Percentiles rank a stretch among this genome's conserved stretches.
Evolutionary conservation across 345 rosid species (phyloP).

Genomic region (Geranium brycei): DNA sequence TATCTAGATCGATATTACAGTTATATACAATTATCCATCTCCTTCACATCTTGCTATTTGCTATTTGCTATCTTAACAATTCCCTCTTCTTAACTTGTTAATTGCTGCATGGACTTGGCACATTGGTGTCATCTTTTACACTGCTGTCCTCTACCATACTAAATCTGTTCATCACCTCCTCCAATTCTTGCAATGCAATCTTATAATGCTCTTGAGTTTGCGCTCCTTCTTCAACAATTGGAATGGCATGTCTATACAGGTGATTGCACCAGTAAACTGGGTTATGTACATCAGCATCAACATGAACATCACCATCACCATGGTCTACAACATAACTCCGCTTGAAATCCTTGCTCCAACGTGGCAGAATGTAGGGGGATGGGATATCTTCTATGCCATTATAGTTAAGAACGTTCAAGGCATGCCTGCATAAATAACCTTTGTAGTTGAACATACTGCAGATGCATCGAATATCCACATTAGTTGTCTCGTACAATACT

Average conservation of each 20-base stretch:
- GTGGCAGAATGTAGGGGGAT: slow-evolving; percentile 25
- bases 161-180: slow-evolving; percentile 26
- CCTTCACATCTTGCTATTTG: too few species aligned
- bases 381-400: slow-evolving; percentile 40
- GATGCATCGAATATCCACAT: slow-evolving; percentile 38
- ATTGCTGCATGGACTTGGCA: not conserved
- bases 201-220: slow-evolving; percentile 22
- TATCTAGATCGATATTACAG: too few species aligned
- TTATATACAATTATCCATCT: too few species aligned
- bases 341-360: slow-evolving; percentile 35
- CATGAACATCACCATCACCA: slow-evolving; percentile 11
- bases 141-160: slow-evolving; percentile 22
- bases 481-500: slow-evolving; percentile 34
- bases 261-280: slow-evolving; percentile 21
- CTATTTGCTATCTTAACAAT: too few species aligned
- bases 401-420: slow-evolving; percentile 39
- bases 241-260: slow-evolving; percentile 21
- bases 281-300: slow-evolving; percentile 20
- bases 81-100: not conserved
- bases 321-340: slow-evolving; percentile 12
- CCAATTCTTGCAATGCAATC: slow-evolving; percentile 30
- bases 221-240: slow-evolving; percentile 27
- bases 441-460: slow-evolving; percentile 48
- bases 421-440: slow-evolving; percentile 49
- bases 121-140: not conserved